phyloP scores from a whole-genome alignment of 805 yeast species.

The Wickerhamiella bombiphila region DNA sequence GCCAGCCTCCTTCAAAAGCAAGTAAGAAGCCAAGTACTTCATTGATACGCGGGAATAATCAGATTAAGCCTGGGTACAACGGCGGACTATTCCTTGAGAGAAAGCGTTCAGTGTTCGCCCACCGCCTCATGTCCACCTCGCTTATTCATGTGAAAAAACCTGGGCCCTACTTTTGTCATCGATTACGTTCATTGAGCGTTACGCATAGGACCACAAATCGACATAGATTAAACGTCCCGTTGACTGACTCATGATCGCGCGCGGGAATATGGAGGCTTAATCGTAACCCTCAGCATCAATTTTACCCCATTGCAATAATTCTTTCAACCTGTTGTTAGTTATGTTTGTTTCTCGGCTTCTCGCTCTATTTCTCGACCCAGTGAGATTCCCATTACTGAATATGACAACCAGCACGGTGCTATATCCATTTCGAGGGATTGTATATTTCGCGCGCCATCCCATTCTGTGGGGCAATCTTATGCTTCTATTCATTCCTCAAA shows the following conservation, averaged over 20 bases:
- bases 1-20: slow-evolving; percentile 96
- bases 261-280: no score
- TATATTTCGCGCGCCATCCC: slow-evolving; percentile 29
- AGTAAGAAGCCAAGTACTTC: slow-evolving; percentile 99
- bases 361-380: neutral
- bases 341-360: neutral
- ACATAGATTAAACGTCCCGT: no score
- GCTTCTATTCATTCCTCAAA: slow-evolving; percentile 33
- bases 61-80: slow-evolving; percentile 19
- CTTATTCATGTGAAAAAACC: no score
- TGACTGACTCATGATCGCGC: no score
- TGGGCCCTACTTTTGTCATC: no score
- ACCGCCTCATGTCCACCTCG: no score
- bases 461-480: slow-evolving; percentile 34
- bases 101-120: no score
- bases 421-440: slow-evolving; percentile 29
- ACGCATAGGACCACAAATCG: no score
- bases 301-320: no score
- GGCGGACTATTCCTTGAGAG: slow-evolving; percentile 70
- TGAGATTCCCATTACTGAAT: neutral
- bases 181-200: no score
- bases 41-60: slow-evolving; percentile 27
- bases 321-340: no score
- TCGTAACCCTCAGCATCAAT: no score
- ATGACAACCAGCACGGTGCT: slow-evolving; percentile 3